These are phyloP conservation scores for Thozetella sp. DNA, from an alignment of 495 filamentous ascomycete species.

Conservation along the genomic window DNA sequence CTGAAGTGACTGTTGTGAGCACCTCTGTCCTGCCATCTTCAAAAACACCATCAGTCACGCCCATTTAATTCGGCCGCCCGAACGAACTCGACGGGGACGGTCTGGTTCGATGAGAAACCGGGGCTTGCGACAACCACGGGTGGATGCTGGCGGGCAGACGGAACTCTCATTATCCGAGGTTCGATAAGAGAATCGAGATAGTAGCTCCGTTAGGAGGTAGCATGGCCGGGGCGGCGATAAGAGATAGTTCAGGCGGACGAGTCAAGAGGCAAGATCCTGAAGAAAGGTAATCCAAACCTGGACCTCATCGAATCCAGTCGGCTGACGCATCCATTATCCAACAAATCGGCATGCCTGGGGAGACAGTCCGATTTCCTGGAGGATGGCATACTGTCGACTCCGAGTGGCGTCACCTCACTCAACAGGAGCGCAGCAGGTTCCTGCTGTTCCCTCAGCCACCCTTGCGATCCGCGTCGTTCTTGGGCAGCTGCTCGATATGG, in stretches of 20 bases:
- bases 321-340: not conserved
- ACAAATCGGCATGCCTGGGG: not conserved
- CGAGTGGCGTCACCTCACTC: not conserved
- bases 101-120: too few relatives aligned
- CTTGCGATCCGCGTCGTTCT: conserved; percentile 53
- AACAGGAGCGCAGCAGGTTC: not conserved
- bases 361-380: too few relatives aligned
- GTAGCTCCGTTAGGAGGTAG: too few relatives aligned
- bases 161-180: too few relatives aligned
- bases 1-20: not conserved
- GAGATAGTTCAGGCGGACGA: not conserved
- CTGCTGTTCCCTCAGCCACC: conserved; percentile 38
- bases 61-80: too few relatives aligned
- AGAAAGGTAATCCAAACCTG: not conserved
- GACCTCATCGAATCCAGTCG: not conserved
- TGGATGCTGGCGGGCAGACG: too few relatives aligned
- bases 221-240: not conserved
- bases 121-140: too few relatives aligned
- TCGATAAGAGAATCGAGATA: too few relatives aligned
- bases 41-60: not conserved
- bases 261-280: not conserved
- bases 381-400: not conserved
- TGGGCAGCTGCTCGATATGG: conserved; percentile 49
- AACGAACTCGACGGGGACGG: too few relatives aligned
- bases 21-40: not conserved